These are phyloP conservation scores for Metschnikowia sp. DNA, from an alignment of 805 yeast genomes.

Conservation along the genomic window DNA sequence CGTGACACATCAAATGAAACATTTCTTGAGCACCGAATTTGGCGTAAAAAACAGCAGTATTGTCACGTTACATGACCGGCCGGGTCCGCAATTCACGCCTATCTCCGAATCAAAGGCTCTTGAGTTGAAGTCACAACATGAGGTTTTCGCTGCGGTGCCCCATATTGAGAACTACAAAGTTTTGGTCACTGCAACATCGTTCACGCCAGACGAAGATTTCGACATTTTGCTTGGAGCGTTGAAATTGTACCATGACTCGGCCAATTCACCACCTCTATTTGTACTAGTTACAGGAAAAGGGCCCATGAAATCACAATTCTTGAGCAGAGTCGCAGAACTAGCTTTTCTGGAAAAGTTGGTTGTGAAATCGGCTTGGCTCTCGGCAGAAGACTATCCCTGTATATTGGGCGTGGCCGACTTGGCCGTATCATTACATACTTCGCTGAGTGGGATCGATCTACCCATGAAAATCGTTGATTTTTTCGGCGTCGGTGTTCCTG, in stretches of 20 bases:
- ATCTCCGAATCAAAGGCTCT: constrained; percentile 26
- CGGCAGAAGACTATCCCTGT: constrained; percentile 73
- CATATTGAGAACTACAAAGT: constrained; percentile 47
- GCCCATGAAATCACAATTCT: constrained; percentile 61
- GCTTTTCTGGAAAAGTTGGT: constrained; percentile 47
- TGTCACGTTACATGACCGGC: constrained; percentile 79
- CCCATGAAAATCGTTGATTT: constrained; percentile 97
- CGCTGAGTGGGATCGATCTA: constrained; percentile 89
- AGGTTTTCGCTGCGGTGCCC: constrained; percentile 25
- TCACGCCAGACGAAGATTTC: constrained; percentile 94
- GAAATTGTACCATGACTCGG: constrained; percentile 47
- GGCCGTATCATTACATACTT: constrained; percentile 86
- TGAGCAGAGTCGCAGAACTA: constrained; percentile 42
- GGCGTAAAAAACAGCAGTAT: constrained; percentile 45
- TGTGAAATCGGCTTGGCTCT: constrained; percentile 71
- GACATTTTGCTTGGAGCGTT: constrained; percentile 66
- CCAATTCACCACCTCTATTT: constrained; percentile 41
- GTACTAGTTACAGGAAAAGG: constrained; percentile 97
- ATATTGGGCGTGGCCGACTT: constrained; percentile 75
- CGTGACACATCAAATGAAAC: constrained; percentile 74
- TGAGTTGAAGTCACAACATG: constrained; percentile 25
- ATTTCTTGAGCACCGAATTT: constrained; percentile 55
- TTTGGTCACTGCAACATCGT: constrained; percentile 86
- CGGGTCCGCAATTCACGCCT: constrained; percentile 67
- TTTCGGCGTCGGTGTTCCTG: constrained; percentile 96